phyloP scores from a whole-genome alignment of 225 moss, liverwort and hornwort genomes.

The Sphagnum contortum region DNA sequence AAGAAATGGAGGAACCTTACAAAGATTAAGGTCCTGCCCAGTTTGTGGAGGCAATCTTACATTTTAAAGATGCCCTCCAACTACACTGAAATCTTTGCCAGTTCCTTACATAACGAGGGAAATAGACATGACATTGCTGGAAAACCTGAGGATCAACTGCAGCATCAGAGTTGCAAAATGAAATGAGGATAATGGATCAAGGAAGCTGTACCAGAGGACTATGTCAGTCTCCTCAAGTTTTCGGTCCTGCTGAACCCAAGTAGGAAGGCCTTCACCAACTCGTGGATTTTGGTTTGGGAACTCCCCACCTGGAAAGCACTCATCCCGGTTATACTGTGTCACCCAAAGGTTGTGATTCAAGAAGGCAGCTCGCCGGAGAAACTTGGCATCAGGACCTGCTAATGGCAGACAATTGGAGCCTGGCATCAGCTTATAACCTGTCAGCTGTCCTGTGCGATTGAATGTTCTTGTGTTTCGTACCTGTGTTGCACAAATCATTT shows the following conservation, averaged over 20 bases:
- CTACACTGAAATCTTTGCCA: no score
- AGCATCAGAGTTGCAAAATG: no score
- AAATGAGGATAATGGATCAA: no score
- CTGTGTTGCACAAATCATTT: conserved; percentile 21
- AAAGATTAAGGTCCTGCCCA: no score
- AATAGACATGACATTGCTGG: no score
- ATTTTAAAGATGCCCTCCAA: no score
- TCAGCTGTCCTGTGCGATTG: conserved; percentile 83
- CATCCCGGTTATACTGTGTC: conserved; percentile 71
- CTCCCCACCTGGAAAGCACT: conserved; percentile 89
- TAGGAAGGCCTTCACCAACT: conserved; percentile 85
- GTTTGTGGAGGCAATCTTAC: no score
- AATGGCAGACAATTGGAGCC: conserved; percentile 89
- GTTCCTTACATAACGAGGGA: no score
- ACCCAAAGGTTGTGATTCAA: conserved; percentile 91
- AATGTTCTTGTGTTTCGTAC: conserved; percentile 84
- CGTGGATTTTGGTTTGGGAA: conserved; percentile 98
- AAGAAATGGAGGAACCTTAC: no score
- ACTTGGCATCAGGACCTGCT: conserved; percentile 95
- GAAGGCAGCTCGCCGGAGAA: conserved; percentile 78
- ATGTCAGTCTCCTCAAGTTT: conserved; percentile 90
- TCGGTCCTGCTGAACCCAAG: conserved; percentile 84
- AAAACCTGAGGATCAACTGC: no score
- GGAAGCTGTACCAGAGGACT: conserved; percentile 61
- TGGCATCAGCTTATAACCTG: conserved; percentile 90